These are phyloP conservation scores for Lichtheimia hyalospora DNA, from an alignment of 371 early-diverging fungal species.

Conservation along the genomic window DNA sequence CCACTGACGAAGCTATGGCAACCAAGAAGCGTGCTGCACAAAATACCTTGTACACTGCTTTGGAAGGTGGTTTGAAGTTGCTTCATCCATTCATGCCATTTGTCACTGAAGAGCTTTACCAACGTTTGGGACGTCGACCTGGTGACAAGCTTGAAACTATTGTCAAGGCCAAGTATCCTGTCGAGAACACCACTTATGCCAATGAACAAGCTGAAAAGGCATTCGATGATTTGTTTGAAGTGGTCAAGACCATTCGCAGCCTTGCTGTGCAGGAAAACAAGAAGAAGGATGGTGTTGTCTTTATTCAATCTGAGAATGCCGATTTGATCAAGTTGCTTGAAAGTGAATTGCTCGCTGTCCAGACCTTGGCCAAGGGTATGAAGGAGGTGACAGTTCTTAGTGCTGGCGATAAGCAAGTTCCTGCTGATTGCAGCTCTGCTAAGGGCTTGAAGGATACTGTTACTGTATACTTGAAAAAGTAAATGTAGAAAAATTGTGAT, in stretches of 20 bases:
- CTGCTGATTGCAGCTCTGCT: conserved; percentile 71
- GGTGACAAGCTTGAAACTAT: conserved; percentile 63
- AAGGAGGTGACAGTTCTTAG: conserved; percentile 54
- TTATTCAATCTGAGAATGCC: conserved; percentile 28
- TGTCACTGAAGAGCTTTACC: conserved; percentile 99
- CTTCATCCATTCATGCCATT: conserved; percentile 99
- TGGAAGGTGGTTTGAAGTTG: conserved; percentile 91
- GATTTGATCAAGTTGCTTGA: conserved; percentile 29
- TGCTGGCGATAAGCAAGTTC: conserved; percentile 45
- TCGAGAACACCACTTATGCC: conserved; percentile 47
- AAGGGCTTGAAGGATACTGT: conserved; percentile 24
- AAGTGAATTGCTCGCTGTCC: conserved; percentile 55
- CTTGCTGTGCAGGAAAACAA: conserved; percentile 44
- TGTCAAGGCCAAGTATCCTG: conserved; percentile 69
- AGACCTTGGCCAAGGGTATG: conserved; percentile 75
- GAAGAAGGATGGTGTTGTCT: conserved; percentile 39
- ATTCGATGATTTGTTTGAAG: conserved; percentile 79
- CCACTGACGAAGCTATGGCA: conserved; percentile 43
- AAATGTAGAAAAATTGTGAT: conserved; percentile 5
- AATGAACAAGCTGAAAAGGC: conserved; percentile 66
- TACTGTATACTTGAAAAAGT: conserved; percentile 34
- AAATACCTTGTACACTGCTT: conserved; percentile 90
- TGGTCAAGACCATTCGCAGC: conserved; percentile 77
- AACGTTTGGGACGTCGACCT: conserved; percentile 82
- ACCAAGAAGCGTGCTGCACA: conserved; percentile 64